Evolutionary conservation across 140 eudicot species (phyloP).

Genomic region (Senecio squalidus): DNA sequence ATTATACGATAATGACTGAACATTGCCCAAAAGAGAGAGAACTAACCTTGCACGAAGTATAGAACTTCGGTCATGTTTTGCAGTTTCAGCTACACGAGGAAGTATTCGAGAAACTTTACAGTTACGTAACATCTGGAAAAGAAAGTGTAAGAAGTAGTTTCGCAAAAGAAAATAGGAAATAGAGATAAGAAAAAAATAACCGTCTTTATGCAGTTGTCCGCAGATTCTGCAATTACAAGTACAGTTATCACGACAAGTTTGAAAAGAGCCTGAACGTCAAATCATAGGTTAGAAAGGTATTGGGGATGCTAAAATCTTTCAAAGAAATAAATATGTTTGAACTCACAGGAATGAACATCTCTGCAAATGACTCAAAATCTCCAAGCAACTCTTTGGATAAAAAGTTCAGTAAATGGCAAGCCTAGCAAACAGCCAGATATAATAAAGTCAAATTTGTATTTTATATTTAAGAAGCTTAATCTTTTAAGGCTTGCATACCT

Average conservation of each 20-base stretch:
- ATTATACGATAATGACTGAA: not conserved
- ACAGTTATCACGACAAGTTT: conserved; percentile 98
- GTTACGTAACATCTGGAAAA: conserved; percentile 73
- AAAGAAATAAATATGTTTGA: not conserved
- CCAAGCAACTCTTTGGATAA: conserved; percentile 93
- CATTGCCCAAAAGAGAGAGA: not conserved
- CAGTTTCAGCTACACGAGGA: conserved; percentile 80
- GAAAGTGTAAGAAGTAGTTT: conserved; percentile 2
- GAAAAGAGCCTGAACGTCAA: conserved; percentile 78
- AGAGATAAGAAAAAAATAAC: conserved; percentile 26
- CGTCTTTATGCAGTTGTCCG: conserved; percentile 97
- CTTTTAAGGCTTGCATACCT: conserved; percentile 41
- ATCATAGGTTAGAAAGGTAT: conserved; percentile 33
- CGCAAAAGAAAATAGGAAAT: not conserved
- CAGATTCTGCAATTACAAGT: conserved; percentile 96
- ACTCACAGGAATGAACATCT: conserved; percentile 90
- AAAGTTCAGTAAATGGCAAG: conserved; percentile 81
- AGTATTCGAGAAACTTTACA: conserved; percentile 76
- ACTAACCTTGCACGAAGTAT: conserved; percentile 86
- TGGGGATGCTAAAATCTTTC: not conserved
- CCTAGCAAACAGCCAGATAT: conserved; percentile 35
- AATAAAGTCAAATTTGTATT: not conserved
- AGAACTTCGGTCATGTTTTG: conserved; percentile 73
- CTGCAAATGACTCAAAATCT: conserved; percentile 92
- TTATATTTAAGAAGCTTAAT: not conserved